These are phyloP conservation scores for Pisolithus thermaeus DNA, from an alignment of 1,284 basidiomycete species.

Conservation along the genomic window DNA sequence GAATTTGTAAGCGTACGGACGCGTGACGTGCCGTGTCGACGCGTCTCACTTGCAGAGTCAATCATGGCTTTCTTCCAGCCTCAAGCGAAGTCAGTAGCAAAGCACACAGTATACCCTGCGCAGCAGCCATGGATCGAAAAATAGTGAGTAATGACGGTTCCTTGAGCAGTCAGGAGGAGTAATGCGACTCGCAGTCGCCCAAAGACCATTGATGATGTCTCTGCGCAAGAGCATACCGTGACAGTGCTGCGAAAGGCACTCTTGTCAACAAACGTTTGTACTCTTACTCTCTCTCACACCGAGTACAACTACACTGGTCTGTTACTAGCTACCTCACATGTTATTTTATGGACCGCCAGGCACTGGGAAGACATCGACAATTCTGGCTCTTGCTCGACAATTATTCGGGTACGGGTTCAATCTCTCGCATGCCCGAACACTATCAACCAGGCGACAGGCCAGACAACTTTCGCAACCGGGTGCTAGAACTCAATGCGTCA, in stretches of 20 bases:
- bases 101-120: slow-evolving; percentile 49
- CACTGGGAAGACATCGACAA: slow-evolving; percentile 98
- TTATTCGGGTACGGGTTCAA: slow-evolving; percentile 77
- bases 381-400: slow-evolving; percentile 90
- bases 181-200: slow-evolving; percentile 63
- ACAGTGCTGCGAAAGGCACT: slow-evolving; percentile 89
- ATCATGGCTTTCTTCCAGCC: slow-evolving; percentile 61
- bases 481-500: slow-evolving; percentile 98
- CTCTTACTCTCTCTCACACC: background rate
- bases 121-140: slow-evolving; percentile 98
- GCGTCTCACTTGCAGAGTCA: slow-evolving; percentile 6
- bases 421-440: background rate
- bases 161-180: slow-evolving; percentile 5
- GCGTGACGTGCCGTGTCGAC: slow-evolving; percentile 35
- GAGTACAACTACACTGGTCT: slow-evolving; percentile 6
- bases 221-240: slow-evolving; percentile 95
- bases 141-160: slow-evolving; percentile 54
- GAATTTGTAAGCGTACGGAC: slow-evolving; percentile 24
- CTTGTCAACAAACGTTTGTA: slow-evolving; percentile 82
- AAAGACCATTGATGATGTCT: slow-evolving; percentile 96
- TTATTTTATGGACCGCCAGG: slow-evolving; percentile 99
- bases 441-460: slow-evolving; percentile 51
- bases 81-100: slow-evolving; percentile 37
- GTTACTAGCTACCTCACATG: slow-evolving; percentile 90
- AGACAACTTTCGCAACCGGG: slow-evolving; percentile 89